Evolutionary conservation across 306 rosid species (phyloP).

Genomic region (Luffa acutangula): DNA sequence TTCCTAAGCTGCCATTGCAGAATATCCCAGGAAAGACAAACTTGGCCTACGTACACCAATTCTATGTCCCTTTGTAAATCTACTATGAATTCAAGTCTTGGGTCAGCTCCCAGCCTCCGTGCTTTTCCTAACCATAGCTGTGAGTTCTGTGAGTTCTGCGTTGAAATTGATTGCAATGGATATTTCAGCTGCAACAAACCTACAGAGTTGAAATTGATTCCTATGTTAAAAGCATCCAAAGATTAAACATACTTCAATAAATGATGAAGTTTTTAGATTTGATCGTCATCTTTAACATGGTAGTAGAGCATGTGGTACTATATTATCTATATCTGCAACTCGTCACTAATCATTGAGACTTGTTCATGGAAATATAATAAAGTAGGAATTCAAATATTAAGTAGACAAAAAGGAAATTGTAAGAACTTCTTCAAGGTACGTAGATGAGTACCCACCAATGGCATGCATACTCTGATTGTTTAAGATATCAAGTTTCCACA

Average conservation of each 20-base stretch:
- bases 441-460: conserved; percentile 39
- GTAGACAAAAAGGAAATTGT: conserved; percentile 7
- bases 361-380: not conserved
- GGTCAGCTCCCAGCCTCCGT: conserved; percentile 28
- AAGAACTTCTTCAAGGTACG: not conserved
- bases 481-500: conserved; percentile 71
- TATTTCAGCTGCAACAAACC: conserved; percentile 70
- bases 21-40: conserved; percentile 92
- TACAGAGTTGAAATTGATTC: conserved; percentile 9
- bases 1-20: conserved; percentile 70
- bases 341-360: not conserved
- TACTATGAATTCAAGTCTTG: conserved; percentile 31
- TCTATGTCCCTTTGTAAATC: conserved; percentile 63
- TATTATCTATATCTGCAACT: not conserved
- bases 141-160: conserved; percentile 36
- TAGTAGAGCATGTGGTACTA: not conserved
- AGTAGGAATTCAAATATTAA: not conserved
- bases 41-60: conserved; percentile 79
- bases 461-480: conserved; percentile 85
- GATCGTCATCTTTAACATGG: not conserved
- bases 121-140: conserved; percentile 44
- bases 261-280: not conserved
- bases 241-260: not conserved
- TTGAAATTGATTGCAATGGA: conserved; percentile 29
- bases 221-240: not conserved